phyloP scores from a whole-genome alignment of 78 protist species.

The Dictyostelium purpureum region DNA sequence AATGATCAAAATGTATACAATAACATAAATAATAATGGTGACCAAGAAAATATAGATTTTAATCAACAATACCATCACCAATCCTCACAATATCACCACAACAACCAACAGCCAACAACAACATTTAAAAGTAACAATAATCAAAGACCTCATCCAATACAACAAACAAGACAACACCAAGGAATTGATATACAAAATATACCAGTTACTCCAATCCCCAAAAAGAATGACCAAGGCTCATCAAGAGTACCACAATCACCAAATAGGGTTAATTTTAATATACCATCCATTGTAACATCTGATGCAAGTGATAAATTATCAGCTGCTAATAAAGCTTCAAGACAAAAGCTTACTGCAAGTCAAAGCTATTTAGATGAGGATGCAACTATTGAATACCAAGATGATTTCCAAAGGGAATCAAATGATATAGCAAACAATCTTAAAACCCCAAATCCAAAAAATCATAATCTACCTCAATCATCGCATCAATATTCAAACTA shows the following conservation, averaged over 20 bases:
- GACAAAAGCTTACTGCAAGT: no score
- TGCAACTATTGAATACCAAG: background rate
- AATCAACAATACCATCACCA: no score
- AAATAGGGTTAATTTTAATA: background rate
- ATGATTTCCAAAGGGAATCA: background rate
- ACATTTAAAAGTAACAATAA: background rate
- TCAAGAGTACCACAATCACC: no score
- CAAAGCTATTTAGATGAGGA: background rate
- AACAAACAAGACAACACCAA: no score
- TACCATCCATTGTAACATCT: background rate
- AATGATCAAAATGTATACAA: background rate
- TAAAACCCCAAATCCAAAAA: constrained; percentile 4
- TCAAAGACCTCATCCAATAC: background rate
- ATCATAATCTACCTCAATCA: background rate
- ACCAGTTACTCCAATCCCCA: no score
- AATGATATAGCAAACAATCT: constrained; percentile 1
- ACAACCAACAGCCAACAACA: no score
- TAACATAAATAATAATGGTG: background rate
- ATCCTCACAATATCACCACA: no score
- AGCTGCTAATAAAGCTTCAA: background rate
- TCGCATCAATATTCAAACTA: background rate
- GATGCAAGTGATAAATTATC: background rate
- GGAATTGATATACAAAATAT: no score
- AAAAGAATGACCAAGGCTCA: no score
- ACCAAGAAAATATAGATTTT: background rate